phyloP scores from a whole-genome alignment of 2,329 filamentous ascomycete genomes.

The Colletotrichum cordylinicola region DNA sequence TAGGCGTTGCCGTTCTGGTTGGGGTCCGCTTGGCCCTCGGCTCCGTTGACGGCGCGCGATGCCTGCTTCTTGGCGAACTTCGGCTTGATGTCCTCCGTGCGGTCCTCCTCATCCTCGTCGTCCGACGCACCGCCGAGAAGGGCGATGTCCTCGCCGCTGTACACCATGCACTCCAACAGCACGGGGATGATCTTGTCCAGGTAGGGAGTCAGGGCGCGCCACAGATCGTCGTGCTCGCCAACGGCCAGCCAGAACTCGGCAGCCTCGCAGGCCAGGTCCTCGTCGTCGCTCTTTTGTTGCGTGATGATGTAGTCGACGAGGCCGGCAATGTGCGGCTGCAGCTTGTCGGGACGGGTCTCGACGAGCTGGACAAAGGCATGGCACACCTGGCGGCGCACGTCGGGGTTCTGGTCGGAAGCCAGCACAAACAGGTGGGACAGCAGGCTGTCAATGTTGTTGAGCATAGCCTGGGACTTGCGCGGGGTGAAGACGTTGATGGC shows the following conservation, averaged over 20 bases:
- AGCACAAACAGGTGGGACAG: conserved; percentile 84
- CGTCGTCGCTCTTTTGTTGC: conserved; percentile 87
- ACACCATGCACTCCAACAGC: conserved; percentile 93
- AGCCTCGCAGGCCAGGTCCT: conserved; percentile 90
- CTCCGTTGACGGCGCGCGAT: conserved; percentile 65
- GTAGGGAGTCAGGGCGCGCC: conserved; percentile 77
- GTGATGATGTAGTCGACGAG: conserved; percentile 92
- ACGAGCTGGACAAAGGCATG: conserved; percentile 91
- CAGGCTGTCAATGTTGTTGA: conserved; percentile 81
- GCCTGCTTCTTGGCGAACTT: conserved; percentile 78
- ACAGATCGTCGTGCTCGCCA: conserved; percentile 84
- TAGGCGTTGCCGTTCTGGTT: conserved; percentile 60
- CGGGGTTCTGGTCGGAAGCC: conserved; percentile 75
- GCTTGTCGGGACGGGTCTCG: conserved; percentile 87
- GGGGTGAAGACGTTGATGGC: conserved; percentile 93
- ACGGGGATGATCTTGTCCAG: conserved; percentile 88
- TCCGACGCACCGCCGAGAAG: conserved; percentile 83
- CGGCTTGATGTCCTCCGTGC: conserved; percentile 89
- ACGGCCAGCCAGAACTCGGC: conserved; percentile 97
- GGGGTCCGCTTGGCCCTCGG: conserved; percentile 54
- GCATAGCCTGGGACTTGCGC: conserved; percentile 81
- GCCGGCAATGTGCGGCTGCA: conserved; percentile 84
- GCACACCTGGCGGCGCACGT: conserved; percentile 92
- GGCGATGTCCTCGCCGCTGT: conserved; percentile 91
- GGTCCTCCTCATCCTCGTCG: conserved; percentile 91